Conservation (phyloP, 2,329 filamentous ascomycete species). For the Epichloe uncinata region DNA sequence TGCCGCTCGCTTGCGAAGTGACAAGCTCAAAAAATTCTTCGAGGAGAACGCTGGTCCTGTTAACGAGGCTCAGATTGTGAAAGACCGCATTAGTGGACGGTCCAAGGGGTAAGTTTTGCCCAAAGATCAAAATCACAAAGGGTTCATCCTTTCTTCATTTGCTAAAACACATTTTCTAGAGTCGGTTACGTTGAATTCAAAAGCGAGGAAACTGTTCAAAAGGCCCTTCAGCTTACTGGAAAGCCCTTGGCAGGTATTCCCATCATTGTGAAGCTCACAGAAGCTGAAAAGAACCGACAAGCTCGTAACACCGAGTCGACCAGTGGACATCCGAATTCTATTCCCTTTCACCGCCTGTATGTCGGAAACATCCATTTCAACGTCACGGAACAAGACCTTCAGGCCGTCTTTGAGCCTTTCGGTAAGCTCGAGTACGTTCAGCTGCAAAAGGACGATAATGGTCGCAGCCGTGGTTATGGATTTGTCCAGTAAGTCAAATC, state of each 20-base stretch:
- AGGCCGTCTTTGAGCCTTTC: conserved; percentile 95
- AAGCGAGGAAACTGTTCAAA: conserved; percentile 81
- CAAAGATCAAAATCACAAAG: not conserved
- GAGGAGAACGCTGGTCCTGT: conserved; percentile 90
- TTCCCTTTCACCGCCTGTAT: conserved; percentile 95
- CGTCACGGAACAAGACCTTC: conserved; percentile 89
- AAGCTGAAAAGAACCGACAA: conserved; percentile 98
- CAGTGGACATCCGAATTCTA: conserved; percentile 60
- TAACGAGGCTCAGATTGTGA: conserved; percentile 96
- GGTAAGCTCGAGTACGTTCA: conserved; percentile 96
- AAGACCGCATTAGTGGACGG: conserved; percentile 89
- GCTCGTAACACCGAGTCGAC: conserved; percentile 66
- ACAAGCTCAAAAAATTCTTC: conserved; percentile 93
- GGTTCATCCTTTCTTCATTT: no score
- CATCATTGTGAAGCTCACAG: conserved; percentile 94
- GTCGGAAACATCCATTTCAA: conserved; percentile 99
- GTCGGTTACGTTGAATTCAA: conserved; percentile 99
- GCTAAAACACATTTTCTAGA: conserved; percentile 32
- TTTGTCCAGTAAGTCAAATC: conserved; percentile 78
- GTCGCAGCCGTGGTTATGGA: conserved; percentile 85
- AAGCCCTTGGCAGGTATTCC: conserved; percentile 97
- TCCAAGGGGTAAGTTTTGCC: conserved; percentile 71
- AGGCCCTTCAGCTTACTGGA: conserved; percentile 94
- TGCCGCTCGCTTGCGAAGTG: conserved; percentile 81
- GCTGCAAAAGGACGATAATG: conserved; percentile 82